Percentiles rank a stretch among this genome's conserved stretches.
Evolutionary conservation across 1,284 basidiomycete genomes (phyloP).

Genomic region (Malassezia yamatoensis): DNA sequence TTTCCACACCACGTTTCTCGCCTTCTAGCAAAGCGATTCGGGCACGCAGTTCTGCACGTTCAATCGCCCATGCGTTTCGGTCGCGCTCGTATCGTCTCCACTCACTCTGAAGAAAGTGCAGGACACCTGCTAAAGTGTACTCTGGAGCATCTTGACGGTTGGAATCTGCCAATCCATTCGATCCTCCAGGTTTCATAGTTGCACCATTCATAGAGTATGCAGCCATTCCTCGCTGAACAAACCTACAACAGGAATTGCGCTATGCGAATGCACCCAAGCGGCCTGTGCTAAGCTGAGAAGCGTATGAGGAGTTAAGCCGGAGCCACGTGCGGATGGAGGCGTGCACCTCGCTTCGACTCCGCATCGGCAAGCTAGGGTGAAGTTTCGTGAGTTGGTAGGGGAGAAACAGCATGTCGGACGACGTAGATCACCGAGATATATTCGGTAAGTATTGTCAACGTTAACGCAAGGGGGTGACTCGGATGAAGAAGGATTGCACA

Average conservation of each 20-base stretch:
- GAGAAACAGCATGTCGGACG: neutral
- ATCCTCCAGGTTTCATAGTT: neutral
- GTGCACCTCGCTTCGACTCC: neutral
- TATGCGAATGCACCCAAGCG: no score
- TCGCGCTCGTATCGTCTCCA: constrained; percentile 86
- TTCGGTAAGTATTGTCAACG: constrained; percentile 3
- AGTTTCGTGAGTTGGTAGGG: no score
- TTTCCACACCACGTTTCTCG: constrained; percentile 88
- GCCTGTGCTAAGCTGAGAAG: neutral
- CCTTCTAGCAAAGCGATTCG: constrained; percentile 95
- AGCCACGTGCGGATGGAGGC: neutral
- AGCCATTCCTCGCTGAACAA: constrained; percentile 1
- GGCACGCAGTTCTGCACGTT: constrained; percentile 95
- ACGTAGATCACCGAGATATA: constrained; percentile 14
- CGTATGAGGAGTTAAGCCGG: neutral
- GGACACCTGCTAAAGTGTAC: constrained; percentile 73
- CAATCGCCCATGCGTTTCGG: constrained; percentile 99
- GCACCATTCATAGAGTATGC: constrained; percentile 13
- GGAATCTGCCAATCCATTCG: neutral
- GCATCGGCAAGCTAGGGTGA: neutral
- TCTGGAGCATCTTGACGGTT: constrained; percentile 18
- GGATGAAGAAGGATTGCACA: constrained; percentile 7
- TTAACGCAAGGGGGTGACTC: constrained; percentile 5
- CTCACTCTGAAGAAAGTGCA: constrained; percentile 95
- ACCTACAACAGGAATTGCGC: neutral